These are phyloP conservation scores for Penicillium fuscoglaucum DNA, from an alignment of 2,329 filamentous ascomycete genomes.

Conservation along the genomic window DNA sequence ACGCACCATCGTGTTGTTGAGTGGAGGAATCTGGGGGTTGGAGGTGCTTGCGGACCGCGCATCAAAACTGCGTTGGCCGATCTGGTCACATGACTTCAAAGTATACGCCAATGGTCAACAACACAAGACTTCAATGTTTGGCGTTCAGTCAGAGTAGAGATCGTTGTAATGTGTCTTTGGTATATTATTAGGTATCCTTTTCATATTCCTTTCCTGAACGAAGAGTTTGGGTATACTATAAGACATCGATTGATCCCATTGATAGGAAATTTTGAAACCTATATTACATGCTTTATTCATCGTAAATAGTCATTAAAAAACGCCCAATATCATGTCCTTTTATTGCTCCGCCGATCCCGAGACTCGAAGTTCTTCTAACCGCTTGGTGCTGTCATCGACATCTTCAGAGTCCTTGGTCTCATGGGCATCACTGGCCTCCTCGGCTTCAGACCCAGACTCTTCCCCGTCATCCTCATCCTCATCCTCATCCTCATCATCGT, in stretches of 20 bases:
- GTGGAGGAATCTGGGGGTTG: constrained; percentile 7
- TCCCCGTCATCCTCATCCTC: constrained; percentile 37
- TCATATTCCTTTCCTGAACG: neutral
- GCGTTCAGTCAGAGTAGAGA: neutral
- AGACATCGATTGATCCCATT: neutral
- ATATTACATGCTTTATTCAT: constrained; percentile 31
- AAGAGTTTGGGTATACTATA: neutral
- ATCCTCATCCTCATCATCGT: constrained; percentile 40
- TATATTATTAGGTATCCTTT: neutral
- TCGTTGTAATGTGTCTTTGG: neutral
- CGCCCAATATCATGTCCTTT: constrained; percentile 7
- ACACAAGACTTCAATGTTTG: neutral
- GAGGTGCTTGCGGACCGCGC: constrained; percentile 5
- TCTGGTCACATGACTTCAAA: neutral
- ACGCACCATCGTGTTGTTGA: constrained; percentile 13
- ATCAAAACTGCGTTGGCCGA: constrained; percentile 11
- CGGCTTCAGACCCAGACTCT: constrained; percentile 35
- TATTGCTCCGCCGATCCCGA: constrained; percentile 27
- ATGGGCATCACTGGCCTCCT: constrained; percentile 38
- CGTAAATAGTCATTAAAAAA: constrained; percentile 30
- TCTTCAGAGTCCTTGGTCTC: constrained; percentile 25
- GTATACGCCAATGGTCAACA: neutral
- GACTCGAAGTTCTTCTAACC: constrained; percentile 35
- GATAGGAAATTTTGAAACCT: constrained; percentile 11
- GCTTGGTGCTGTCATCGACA: constrained; percentile 31